Evolutionary conservation across 2,329 filamentous ascomycete species (phyloP).

Genomic region (Botryotinia narcissicola): DNA sequence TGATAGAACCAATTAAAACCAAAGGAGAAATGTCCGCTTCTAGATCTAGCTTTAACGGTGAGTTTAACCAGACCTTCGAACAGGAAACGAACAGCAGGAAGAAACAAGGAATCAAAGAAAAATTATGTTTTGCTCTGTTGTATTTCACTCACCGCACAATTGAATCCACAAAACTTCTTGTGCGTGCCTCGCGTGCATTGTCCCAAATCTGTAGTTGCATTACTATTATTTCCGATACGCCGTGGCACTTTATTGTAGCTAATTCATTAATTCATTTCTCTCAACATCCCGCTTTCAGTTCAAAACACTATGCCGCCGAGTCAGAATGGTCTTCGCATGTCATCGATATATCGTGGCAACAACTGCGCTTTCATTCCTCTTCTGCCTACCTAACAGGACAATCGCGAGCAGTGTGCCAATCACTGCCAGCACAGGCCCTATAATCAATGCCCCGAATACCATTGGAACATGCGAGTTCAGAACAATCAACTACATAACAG

Average conservation of each 20-base stretch:
- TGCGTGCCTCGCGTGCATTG: background rate
- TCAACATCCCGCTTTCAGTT: constrained; percentile 6
- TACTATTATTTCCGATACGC: background rate
- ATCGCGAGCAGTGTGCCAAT: constrained; percentile 29
- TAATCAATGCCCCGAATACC: constrained; percentile 19
- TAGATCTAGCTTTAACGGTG: constrained; percentile 9
- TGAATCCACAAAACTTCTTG: constrained; percentile 9
- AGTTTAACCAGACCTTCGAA: background rate
- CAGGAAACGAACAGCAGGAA: constrained; percentile 5
- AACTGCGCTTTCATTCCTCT: constrained; percentile 28
- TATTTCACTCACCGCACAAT: constrained; percentile 17
- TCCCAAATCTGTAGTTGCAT: constrained; percentile 8
- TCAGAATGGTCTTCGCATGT: constrained; percentile 29
- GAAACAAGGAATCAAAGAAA: constrained; percentile 21
- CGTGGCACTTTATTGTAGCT: background rate
- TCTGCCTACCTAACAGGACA: constrained; percentile 19
- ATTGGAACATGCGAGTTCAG: constrained; percentile 37
- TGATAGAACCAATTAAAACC: background rate
- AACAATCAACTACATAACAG: constrained; percentile 41
- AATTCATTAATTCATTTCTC: constrained; percentile 5
- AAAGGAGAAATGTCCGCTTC: background rate
- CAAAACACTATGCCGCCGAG: constrained; percentile 18
- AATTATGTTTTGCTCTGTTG: constrained; percentile 1
- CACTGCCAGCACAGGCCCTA: constrained; percentile 16
- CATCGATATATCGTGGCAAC: constrained; percentile 26